phyloP scores from a whole-genome alignment of 2,329 filamentous ascomycete genomes.

The Hortaea werneckii region DNA sequence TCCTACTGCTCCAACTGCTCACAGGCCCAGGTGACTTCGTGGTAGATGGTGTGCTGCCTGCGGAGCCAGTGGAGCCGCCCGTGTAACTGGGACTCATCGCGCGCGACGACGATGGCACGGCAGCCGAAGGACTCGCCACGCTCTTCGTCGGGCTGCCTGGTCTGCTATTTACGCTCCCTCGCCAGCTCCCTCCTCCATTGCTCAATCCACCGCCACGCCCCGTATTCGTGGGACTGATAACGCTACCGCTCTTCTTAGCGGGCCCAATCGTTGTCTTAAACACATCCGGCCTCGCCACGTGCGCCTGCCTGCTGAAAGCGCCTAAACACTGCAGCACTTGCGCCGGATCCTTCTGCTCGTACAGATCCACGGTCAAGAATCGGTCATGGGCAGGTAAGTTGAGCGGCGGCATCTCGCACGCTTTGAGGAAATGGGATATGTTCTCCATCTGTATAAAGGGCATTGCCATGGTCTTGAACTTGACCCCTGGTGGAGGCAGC shows the following conservation, averaged over 20 bases:
- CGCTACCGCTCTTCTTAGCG: constrained; percentile 45
- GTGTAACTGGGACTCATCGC: constrained; percentile 38
- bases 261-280: constrained; percentile 72
- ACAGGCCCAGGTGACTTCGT: constrained; percentile 44
- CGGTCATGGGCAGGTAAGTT: constrained; percentile 87
- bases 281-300: constrained; percentile 58
- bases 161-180: constrained; percentile 9
- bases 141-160: constrained; percentile 17
- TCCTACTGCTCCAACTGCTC: constrained; percentile 83
- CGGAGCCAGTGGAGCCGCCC: constrained; percentile 49
- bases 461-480: constrained; percentile 87
- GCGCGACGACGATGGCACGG: constrained; percentile 19
- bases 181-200: constrained; percentile 5
- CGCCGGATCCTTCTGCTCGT: constrained; percentile 87
- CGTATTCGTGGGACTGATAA: constrained; percentile 20
- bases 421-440: constrained; percentile 87
- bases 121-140: constrained; percentile 10
- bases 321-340: constrained; percentile 89
- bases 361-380: constrained; percentile 94
- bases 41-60: constrained; percentile 32
- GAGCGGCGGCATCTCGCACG: constrained; percentile 74
- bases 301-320: constrained; percentile 81
- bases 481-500: constrained; percentile 66
- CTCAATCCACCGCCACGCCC: constrained; percentile 8
- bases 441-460: constrained; percentile 99